Base-by-base conservation (phyloP, 116 monocot genomes). In the Papilionanthe hybrid region DNA sequence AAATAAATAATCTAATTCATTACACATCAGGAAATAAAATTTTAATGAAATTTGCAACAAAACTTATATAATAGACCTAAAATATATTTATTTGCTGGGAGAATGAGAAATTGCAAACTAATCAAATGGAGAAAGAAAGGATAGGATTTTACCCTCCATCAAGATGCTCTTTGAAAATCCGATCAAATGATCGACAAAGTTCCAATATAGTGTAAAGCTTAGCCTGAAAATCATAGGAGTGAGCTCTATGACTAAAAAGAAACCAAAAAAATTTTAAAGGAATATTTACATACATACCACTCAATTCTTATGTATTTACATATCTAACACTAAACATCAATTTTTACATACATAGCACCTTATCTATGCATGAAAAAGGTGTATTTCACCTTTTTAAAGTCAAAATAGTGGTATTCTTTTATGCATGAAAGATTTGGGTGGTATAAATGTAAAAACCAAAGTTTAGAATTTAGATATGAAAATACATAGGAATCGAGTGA, bases 101-200 rank as follows among this genome's bases (percentile, higher is more conserved):
- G 29, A 71, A 41, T 19, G 71, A 4, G 71, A 71, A 17, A 71
- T 71, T 71, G 17, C 29, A 71, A 41, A 37, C 37, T 17, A 41
- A 9, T 37, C 8, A 58, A 72, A 1, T 29, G 5, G 25, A 48
- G 41, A 44, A 48, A 25, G 72, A 10, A 57, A 63, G 30, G 22
- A 15, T 3, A 71, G 69, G 66, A 56, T 29, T 45, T 88, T 90
- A 96, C 96, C 96, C 96, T 88, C 96, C 96, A 84, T 97, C 96
- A 56, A 97, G 84, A 87, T 97, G 96, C 76, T 97, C 96, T 79
- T 92, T 97, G 82, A 97, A 97, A 68, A 97, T 88, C 42, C 86
- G 84, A 66, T 96, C 96, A 83, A 96, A 96, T 49, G 94, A 90
- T 72, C 96, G 96, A 43, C 94, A 96, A 3, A 94, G 90, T 80